Percentiles rank a stretch among this genome's conserved stretches.
Conservation (phyloP, 495 filamentous ascomycete genomes). For the Trichoderma erinaceum region DNA sequence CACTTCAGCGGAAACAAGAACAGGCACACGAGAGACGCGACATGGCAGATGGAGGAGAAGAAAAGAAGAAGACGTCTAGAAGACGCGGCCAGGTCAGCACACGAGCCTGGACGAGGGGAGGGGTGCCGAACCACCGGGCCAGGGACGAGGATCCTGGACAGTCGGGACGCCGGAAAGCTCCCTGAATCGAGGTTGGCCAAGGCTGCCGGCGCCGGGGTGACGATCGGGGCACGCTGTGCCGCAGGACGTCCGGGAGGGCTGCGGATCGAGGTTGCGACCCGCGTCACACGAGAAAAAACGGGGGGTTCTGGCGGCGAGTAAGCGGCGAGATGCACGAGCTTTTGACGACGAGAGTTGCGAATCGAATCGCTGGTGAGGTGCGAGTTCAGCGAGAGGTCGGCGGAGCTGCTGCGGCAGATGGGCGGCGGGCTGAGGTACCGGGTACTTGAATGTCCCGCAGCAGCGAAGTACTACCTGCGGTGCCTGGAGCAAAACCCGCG, state of each 20-base stretch:
- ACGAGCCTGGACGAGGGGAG: neutral
- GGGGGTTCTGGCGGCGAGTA: neutral
- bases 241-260: neutral
- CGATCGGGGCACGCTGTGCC: neutral
- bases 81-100: neutral
- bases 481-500: neutral
- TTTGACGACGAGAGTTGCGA: neutral
- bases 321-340: neutral
- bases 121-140: neutral
- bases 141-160: neutral
- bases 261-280: neutral
- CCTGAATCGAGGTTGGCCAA: neutral
- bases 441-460: neutral
- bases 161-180: slow-evolving; percentile 11
- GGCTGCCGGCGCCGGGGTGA: neutral
- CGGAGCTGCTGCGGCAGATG: slow-evolving; percentile 11
- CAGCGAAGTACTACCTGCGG: neutral
- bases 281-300: neutral
- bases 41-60: neutral
- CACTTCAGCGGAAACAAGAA: neutral
- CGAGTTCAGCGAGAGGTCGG: neutral
- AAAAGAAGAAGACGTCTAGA: neutral
- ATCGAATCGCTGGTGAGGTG: neutral
- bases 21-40: neutral
- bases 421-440: neutral